Conservation (phyloP, 768 basidiomycete genomes). For the Macrolepiota fuliginosa region DNA sequence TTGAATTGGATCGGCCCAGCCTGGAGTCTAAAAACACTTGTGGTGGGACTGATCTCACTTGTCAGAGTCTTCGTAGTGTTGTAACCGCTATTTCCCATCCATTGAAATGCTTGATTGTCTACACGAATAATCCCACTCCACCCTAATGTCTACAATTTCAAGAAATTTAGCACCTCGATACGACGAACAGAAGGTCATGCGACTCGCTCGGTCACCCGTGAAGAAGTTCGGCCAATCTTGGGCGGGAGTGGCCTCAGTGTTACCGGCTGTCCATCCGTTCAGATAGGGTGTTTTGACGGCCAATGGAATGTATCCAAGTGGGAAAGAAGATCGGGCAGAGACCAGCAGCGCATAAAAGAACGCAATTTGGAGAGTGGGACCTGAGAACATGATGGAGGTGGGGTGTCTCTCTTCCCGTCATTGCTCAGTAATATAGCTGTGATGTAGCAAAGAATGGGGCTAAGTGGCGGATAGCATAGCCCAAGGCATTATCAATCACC, state of each 20-base stretch:
- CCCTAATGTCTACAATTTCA: constrained; percentile 37
- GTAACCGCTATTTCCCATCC: constrained; percentile 35
- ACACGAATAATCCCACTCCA: constrained; percentile 45
- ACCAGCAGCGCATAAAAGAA: neutral
- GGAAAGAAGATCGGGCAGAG: neutral
- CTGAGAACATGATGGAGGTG: neutral
- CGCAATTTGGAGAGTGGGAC: neutral
- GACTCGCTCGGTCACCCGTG: neutral
- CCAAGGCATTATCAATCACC: no score
- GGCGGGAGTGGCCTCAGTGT: neutral
- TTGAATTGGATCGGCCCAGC: constrained; percentile 52
- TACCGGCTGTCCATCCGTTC: constrained; percentile 1
- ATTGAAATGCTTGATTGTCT: constrained; percentile 40
- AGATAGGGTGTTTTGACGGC: constrained; percentile 3
- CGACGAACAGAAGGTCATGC: neutral
- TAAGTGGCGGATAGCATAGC: no score
- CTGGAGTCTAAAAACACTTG: constrained; percentile 44
- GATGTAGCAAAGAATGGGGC: no score
- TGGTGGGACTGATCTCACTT: constrained; percentile 48
- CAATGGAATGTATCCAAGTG: constrained; percentile 6
- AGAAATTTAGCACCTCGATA: neutral
- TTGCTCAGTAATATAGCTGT: no score
- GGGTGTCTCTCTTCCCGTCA: no score
- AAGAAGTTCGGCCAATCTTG: neutral
- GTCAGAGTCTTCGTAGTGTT: constrained; percentile 16